Conservation (phyloP, 2,329 filamentous ascomycete species). For the Exophiala calicioides region DNA sequence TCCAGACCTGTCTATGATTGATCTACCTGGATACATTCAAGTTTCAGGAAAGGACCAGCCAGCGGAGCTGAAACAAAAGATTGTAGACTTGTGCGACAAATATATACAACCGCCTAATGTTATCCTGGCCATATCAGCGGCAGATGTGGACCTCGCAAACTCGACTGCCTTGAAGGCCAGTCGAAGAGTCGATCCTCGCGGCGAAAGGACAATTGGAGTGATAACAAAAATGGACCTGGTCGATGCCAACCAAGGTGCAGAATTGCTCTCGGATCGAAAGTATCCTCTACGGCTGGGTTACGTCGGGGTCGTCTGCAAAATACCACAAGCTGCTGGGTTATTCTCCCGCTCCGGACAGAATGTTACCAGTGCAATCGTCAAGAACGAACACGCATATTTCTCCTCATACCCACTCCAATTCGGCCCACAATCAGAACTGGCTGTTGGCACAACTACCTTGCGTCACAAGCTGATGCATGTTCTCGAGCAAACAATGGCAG, state of each 20-base stretch:
- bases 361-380: conserved; percentile 76
- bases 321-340: conserved; percentile 68
- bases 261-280: conserved; percentile 82
- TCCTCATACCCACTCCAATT: conserved; percentile 79
- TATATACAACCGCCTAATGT: conserved; percentile 97
- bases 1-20: conserved; percentile 91
- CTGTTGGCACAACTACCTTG: conserved; percentile 79
- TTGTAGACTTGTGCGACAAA: conserved; percentile 93
- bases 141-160: conserved; percentile 95
- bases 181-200: conserved; percentile 85
- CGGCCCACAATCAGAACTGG: conserved; percentile 69
- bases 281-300: conserved; percentile 95
- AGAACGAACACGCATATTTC: conserved; percentile 88
- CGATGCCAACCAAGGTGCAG: conserved; percentile 73
- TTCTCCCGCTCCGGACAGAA: conserved; percentile 83
- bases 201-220: conserved; percentile 96
- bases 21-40: conserved; percentile 96
- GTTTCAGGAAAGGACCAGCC: conserved; percentile 91
- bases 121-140: conserved; percentile 94
- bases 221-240: conserved; percentile 99
- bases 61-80: conserved; percentile 88
- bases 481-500: conserved; percentile 94
- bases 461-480: conserved; percentile 97
- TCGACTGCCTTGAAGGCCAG: conserved; percentile 90
- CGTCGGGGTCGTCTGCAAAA: conserved; percentile 87